Base-by-base conservation (phyloP, 768 basidiomycete species). In the Russula virescens region DNA sequence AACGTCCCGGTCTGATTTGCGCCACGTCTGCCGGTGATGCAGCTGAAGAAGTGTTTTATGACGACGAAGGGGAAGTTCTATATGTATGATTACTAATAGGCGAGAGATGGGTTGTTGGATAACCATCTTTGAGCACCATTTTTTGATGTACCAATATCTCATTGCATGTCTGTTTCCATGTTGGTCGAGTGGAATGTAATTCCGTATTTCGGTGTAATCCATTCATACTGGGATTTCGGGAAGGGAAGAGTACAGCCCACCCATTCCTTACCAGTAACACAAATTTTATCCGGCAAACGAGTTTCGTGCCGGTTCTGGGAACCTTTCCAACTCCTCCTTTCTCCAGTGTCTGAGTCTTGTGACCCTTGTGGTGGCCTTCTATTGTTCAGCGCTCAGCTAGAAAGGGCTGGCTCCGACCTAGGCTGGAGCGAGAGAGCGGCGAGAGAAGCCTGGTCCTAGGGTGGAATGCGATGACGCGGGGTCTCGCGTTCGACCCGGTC, bases 401-500 rank as follows among this genome's bases (percentile, higher is more conserved):
- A 23, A 8, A 45, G 18, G 16, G 16, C 38, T 3, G 18, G 42
- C 42, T 19, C 18, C 28, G 45, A 23, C 31, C 28, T 43, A 42
- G 53, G 18, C 25, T 42, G 42, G 38, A 11, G 38, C 10, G 38
- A 5, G 5, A 11, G 38, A 35, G 5, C 5, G 13, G 13, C 38
- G 38, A 9, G 10, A 14, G 38, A 14, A 19, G 13, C 13, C n/a
- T 25, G 10, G 23, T 4, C 31, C 31, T 18, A n/a, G 35, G 35
- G 31, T 54, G 3, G 14, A 9, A 18, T 35, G 35, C 13, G 5
- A 21, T 40, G 21, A 16, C 34, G 25, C 23, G 40, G 14, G 5
- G 28, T 49, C 23, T 65, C 64, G 64, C 62, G 6, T 63, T 65
- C 23, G 64, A 64, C 35, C 64, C 64, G 64, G 56, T 58, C 61